Percentiles rank a stretch among this genome's conserved stretches.
phyloP scores from a whole-genome alignment of 148 eudicot species.

The Fagopyrum esculentum region DNA sequence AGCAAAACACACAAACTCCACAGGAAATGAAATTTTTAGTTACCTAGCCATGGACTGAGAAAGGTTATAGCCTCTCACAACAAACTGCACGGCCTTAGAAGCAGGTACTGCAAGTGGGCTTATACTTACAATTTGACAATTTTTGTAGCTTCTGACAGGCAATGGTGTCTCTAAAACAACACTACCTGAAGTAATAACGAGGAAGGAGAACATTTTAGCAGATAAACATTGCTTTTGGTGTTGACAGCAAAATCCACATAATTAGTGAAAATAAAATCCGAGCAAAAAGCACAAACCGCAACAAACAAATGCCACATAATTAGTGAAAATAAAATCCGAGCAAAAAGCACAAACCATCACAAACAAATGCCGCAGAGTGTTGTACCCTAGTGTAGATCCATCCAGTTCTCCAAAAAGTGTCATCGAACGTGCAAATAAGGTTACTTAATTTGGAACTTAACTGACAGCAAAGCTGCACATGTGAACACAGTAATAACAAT shows the following conservation, averaged over 20 bases:
- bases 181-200: conserved; percentile 36
- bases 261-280: conserved; percentile 6
- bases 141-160: conserved; percentile 32
- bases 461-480: conserved; percentile 58
- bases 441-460: conserved; percentile 52
- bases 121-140: conserved; percentile 53
- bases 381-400: conserved; percentile 80
- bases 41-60: conserved; percentile 65
- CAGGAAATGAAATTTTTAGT: background rate
- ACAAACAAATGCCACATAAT: conserved; percentile 55
- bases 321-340: conserved; percentile 7
- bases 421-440: conserved; percentile 58
- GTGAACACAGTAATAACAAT: conserved; percentile 16
- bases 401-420: conserved; percentile 89
- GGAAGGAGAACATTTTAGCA: background rate
- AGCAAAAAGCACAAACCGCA: conserved; percentile 46
- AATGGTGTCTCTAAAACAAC: conserved; percentile 67
- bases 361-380: conserved; percentile 59
- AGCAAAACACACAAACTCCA: background rate
- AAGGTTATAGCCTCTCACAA: conserved; percentile 60
- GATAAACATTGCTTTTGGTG: background rate
- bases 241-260: background rate
- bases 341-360: conserved; percentile 50
- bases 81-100: conserved; percentile 47
- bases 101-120: conserved; percentile 75